Evolutionary conservation across 306 rosid species (phyloP).

Genomic region (Acacia confusa): DNA sequence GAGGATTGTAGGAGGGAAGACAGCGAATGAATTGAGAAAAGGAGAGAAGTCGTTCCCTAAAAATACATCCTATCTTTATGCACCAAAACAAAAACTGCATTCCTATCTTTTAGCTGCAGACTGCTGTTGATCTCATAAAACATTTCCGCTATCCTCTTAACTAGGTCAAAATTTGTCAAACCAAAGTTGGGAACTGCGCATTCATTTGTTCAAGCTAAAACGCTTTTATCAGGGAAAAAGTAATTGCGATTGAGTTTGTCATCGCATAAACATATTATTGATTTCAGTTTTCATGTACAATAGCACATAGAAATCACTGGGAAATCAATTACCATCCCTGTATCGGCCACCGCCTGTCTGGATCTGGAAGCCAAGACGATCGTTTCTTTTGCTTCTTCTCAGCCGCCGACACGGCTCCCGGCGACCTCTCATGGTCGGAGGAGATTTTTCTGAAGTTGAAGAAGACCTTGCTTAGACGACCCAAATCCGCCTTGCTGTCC

Average conservation of each 20-base stretch:
- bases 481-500: slow-evolving; percentile 24
- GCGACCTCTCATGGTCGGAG: background rate
- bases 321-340: slow-evolving; percentile 57
- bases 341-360: slow-evolving; percentile 57
- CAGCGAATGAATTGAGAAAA: too few relatives aligned
- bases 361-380: slow-evolving; percentile 68
- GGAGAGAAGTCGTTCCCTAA: too few relatives aligned
- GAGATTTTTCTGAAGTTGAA: slow-evolving; percentile 31
- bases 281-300: background rate
- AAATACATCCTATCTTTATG: too few relatives aligned
- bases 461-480: slow-evolving; percentile 41
- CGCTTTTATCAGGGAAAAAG: background rate
- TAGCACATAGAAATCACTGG: background rate
- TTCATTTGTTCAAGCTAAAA: background rate
- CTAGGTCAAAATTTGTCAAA: background rate
- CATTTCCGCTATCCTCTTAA: background rate
- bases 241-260: background rate
- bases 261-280: background rate
- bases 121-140: background rate
- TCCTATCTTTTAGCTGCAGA: background rate
- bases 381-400: slow-evolving; percentile 42
- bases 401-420: background rate
- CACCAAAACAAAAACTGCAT: too few relatives aligned
- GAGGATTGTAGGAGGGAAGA: too few relatives aligned
- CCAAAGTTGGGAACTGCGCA: background rate